Percentiles rank a stretch among this genome's conserved stretches.
Evolutionary conservation across 2,329 filamentous ascomycete genomes (phyloP).

Genomic region (Elsinoe arachidis): DNA sequence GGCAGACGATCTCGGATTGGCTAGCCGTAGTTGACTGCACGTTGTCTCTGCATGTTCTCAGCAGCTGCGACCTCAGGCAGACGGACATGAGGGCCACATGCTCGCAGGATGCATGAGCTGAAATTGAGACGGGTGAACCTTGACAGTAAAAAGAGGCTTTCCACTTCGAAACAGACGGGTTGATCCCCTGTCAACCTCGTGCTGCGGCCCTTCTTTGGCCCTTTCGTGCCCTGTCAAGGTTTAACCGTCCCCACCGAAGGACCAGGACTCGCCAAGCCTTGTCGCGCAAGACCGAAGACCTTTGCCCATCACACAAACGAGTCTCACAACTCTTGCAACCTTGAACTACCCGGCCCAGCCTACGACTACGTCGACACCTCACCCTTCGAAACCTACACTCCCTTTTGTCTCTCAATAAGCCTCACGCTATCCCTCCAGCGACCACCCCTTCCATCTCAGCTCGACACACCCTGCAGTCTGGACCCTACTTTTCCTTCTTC

Average conservation of each 20-base stretch:
- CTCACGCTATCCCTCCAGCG: not conserved
- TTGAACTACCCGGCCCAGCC: not conserved
- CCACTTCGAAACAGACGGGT: not conserved
- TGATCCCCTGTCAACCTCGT: too few species aligned
- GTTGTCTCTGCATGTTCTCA: not conserved
- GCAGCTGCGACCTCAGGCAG: not conserved
- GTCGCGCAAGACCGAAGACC: not conserved
- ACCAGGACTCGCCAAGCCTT: slow-evolving; percentile 1
- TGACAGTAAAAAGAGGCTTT: not conserved
- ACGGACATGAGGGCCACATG: not conserved
- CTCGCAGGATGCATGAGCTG: not conserved
- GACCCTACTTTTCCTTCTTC: not conserved
- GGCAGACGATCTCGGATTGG: not conserved
- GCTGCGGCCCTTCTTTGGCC: too few species aligned
- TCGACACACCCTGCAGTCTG: not conserved
- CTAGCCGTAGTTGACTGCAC: not conserved
- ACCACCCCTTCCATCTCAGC: not conserved
- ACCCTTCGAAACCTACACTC: not conserved
- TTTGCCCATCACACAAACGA: not conserved
- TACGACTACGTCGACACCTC: not conserved
- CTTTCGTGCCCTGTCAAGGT: not conserved
- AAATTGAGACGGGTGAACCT: not conserved
- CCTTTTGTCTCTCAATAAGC: not conserved
- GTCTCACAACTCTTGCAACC: not conserved
- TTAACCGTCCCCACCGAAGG: not conserved